Percentiles rank a stretch among this genome's conserved stretches.
phyloP scores from a whole-genome alignment of 768 basidiomycete species.

The Kwoniella pini region DNA sequence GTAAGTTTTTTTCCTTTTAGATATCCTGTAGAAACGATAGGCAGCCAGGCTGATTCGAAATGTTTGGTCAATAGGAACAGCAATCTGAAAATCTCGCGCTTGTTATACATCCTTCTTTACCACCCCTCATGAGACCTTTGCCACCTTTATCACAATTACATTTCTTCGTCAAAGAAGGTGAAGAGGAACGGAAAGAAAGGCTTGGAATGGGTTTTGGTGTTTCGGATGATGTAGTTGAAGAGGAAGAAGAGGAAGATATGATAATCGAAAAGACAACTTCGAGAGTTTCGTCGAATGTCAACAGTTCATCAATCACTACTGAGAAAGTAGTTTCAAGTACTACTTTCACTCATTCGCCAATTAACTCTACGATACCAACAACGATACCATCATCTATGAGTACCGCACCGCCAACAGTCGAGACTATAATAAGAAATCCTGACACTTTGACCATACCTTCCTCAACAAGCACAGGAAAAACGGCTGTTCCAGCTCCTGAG shows the following conservation, averaged over 20 bases:
- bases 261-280: neutral
- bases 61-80: neutral
- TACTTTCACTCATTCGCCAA: neutral
- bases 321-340: neutral
- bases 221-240: neutral
- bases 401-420: neutral
- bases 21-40: neutral
- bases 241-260: neutral
- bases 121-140: constrained; percentile 40
- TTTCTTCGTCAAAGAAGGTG: constrained; percentile 37
- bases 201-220: constrained; percentile 33
- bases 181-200: constrained; percentile 41
- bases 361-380: neutral
- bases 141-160: constrained; percentile 45
- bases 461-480: neutral
- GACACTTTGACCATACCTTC: neutral
- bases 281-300: neutral
- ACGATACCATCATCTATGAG: too few species aligned
- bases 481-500: neutral
- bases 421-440: neutral
- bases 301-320: neutral
- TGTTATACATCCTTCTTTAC: constrained; percentile 46
- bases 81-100: constrained; percentile 8
- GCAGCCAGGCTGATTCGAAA: neutral
- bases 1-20: constrained; percentile 18